phyloP scores from a whole-genome alignment of 176 grass and related monocot species.

The Puya raimondii region DNA sequence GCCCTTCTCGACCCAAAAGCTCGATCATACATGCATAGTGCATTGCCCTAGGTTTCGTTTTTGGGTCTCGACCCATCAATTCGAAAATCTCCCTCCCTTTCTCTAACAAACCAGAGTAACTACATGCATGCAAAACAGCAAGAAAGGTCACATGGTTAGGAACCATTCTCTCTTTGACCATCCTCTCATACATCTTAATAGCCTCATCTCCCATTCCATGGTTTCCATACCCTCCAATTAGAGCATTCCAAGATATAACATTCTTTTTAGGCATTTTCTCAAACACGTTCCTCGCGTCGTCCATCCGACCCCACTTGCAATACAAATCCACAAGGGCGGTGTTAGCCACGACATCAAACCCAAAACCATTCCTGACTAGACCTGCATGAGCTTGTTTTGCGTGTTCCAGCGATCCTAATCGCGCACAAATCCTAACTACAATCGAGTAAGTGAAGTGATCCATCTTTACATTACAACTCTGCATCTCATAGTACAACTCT shows the following conservation, averaged over 20 bases:
- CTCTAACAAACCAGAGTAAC: constrained; percentile 56
- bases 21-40: constrained; percentile 84
- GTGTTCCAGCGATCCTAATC: constrained; percentile 57
- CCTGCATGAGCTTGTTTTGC: constrained; percentile 71
- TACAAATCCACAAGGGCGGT: constrained; percentile 65
- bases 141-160: constrained; percentile 77
- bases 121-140: constrained; percentile 57
- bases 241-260: constrained; percentile 83
- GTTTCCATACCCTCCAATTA: constrained; percentile 76
- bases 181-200: constrained; percentile 52
- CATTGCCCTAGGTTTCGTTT: constrained; percentile 62
- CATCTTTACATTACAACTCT: constrained; percentile 25
- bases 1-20: constrained; percentile 68
- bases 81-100: constrained; percentile 65
- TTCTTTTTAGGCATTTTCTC: constrained; percentile 74
- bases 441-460: constrained; percentile 71
- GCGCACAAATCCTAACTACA: constrained; percentile 46
- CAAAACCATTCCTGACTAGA: constrained; percentile 53
- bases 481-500: constrained; percentile 61
- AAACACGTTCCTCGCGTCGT: constrained; percentile 76
- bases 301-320: constrained; percentile 88
- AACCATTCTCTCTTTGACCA: constrained; percentile 53
- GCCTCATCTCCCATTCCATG: constrained; percentile 73
- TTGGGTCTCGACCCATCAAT: constrained; percentile 42
- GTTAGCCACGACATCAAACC: constrained; percentile 45